A percentile compares a stretch with the other conserved stretches of the same genome.
phyloP scores from a whole-genome alignment of 768 basidiomycete genomes.

The Rhodosporidiobolus sp. region DNA sequence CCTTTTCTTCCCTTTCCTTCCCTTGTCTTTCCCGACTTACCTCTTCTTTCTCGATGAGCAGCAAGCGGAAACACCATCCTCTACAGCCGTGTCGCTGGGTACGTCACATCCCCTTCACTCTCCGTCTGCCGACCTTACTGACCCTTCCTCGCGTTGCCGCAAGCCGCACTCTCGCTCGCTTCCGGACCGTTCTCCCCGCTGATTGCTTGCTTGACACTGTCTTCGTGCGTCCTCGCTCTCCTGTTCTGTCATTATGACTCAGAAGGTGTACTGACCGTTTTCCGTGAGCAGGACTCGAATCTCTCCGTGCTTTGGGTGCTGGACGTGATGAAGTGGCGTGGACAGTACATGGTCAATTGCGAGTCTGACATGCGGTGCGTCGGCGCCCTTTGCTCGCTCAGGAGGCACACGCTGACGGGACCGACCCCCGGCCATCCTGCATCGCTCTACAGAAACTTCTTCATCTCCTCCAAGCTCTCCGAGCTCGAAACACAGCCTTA shows the following conservation, averaged over 20 bases:
- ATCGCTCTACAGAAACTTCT: conserved; percentile 25
- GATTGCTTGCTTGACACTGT: conserved; percentile 32
- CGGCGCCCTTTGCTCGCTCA: background rate
- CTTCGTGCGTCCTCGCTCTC: conserved; percentile 4
- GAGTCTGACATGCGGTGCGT: conserved; percentile 27
- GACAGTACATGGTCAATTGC: conserved; percentile 18
- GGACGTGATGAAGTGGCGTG: conserved; percentile 32
- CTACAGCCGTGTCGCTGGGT: conserved; percentile 30
- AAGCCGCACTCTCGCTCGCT: conserved; percentile 25
- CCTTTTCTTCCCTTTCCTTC: background rate
- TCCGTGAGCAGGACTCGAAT: conserved; percentile 11
- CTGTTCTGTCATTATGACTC: too few relatives aligned
- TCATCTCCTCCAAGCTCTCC: conserved; percentile 35
- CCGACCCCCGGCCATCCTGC: background rate
- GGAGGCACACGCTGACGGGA: too few relatives aligned
- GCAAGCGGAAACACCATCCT: conserved; percentile 30
- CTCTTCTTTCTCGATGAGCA: background rate
- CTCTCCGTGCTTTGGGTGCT: conserved; percentile 24
- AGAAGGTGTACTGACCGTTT: background rate
- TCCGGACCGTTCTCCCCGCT: conserved; percentile 6
- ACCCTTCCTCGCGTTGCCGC: background rate
- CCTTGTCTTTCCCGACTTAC: background rate
- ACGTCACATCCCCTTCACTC: background rate
- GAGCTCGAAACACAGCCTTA: conserved; percentile 25
- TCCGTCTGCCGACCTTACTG: too few relatives aligned